Conservation (phyloP, 176 grass and related monocot genomes). For the Cymbopogon citratus region DNA sequence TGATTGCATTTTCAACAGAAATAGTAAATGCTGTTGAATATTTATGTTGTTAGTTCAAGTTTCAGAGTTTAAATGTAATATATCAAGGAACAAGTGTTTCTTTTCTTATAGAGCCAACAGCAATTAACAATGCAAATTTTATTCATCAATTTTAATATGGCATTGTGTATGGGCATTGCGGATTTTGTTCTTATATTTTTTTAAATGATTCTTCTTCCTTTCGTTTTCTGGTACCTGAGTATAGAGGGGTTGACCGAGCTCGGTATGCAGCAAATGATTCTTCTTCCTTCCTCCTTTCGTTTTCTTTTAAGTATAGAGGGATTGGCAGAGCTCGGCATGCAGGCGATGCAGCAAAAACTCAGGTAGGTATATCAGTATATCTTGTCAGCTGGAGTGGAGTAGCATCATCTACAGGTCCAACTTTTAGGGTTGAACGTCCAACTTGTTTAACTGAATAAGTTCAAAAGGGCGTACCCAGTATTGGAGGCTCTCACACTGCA, state of each 20-base stretch:
- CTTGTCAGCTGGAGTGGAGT: not conserved
- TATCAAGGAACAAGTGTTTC: not conserved
- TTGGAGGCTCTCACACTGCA: no score
- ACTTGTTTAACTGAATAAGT: not conserved
- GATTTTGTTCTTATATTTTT: not conserved
- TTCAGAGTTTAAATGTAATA: not conserved
- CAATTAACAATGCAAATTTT: not conserved
- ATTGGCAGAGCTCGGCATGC: not conserved
- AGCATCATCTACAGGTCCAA: not conserved
- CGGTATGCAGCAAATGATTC: no score
- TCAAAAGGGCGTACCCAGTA: no score
- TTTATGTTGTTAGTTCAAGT: not conserved
- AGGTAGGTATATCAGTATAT: not conserved
- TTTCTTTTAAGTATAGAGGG: not conserved
- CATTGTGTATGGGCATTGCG: not conserved
- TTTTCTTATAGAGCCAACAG: not conserved
- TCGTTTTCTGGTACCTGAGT: not conserved
- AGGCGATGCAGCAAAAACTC: not conserved
- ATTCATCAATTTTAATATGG: not conserved
- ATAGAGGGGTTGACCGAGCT: no score
- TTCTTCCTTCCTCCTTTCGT: no score
- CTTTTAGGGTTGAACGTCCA: not conserved
- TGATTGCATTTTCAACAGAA: not conserved
- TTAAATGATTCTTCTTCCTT: not conserved
- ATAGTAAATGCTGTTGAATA: not conserved